Evolutionary conservation across 495 filamentous ascomycete species (phyloP).

Genomic region (Tuber brumale): DNA sequence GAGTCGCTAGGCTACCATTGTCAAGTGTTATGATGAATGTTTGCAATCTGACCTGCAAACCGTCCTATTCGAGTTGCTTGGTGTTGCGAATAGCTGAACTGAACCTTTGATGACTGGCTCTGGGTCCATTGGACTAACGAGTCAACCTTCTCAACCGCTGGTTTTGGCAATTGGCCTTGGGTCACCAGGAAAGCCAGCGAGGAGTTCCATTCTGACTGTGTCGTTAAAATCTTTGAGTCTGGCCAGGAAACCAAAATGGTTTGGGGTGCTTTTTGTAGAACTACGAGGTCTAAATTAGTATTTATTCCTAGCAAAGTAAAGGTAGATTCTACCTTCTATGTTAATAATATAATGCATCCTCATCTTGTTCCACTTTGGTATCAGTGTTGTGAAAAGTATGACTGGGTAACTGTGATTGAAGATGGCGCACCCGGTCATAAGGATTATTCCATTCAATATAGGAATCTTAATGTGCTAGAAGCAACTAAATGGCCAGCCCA

Average conservation of each 20-base stretch:
- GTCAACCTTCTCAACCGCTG: constrained; percentile 6
- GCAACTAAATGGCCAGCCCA: not conserved
- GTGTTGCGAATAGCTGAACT: not conserved
- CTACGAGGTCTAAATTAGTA: not conserved
- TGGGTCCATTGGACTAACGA: constrained; percentile 14
- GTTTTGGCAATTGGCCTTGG: constrained; percentile 4
- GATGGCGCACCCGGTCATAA: constrained; percentile 11
- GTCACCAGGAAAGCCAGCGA: constrained; percentile 1
- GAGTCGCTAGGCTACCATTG: not conserved
- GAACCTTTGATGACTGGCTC: constrained; percentile 2
- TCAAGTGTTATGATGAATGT: not conserved
- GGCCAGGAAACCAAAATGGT: not conserved
- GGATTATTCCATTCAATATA: not conserved
- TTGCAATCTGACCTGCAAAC: not conserved
- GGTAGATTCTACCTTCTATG: constrained; percentile 11
- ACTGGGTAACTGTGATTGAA: constrained; percentile 6
- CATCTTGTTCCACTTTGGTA: constrained; percentile 17
- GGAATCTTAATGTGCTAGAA: not conserved
- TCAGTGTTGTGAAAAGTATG: constrained; percentile 10
- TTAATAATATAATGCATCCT: constrained; percentile 2
- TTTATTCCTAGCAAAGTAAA: constrained; percentile 8
- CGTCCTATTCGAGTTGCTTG: not conserved
- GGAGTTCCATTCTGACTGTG: constrained; percentile 10
- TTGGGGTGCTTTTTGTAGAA: constrained; percentile 9
- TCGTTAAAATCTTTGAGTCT: constrained; percentile 8